Evolutionary conservation across 2,329 filamentous ascomycete species (phyloP).

Genomic region (Trichoderma aggressivum): DNA sequence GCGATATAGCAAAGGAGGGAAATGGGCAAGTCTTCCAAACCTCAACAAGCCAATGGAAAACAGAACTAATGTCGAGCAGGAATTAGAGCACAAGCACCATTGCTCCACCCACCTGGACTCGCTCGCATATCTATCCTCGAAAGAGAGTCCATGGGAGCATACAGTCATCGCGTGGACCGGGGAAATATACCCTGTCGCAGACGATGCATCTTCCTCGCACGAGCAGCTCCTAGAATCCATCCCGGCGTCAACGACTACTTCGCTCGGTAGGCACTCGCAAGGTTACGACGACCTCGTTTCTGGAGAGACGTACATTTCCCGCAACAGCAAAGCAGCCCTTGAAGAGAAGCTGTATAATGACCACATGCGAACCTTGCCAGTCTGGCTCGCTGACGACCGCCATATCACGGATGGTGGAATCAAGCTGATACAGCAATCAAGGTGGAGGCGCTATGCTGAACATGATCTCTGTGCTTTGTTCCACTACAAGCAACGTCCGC

Average conservation of each 20-base stretch:
- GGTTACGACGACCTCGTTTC: not conserved
- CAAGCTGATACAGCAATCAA: conserved; percentile 71
- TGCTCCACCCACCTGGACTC: conserved; percentile 90
- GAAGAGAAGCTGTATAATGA: conserved; percentile 69
- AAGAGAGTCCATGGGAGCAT: conserved; percentile 77
- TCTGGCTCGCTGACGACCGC: conserved; percentile 82
- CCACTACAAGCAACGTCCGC: conserved; percentile 91
- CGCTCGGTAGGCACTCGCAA: not conserved
- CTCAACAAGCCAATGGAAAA: not conserved
- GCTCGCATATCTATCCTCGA: conserved; percentile 77
- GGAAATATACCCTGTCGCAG: conserved; percentile 60
- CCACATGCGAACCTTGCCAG: conserved; percentile 74
- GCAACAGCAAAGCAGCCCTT: conserved; percentile 61
- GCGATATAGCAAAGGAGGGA: conserved; percentile 52
- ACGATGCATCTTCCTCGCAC: not conserved
- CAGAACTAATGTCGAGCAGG: not conserved
- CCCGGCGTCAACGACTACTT: conserved; percentile 2
- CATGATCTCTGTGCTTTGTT: conserved; percentile 88
- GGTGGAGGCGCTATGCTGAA: conserved; percentile 88
- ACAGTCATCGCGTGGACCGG: conserved; percentile 89
- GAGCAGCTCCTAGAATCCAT: not conserved
- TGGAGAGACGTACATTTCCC: conserved; percentile 41
- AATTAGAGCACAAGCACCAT: conserved; percentile 57
- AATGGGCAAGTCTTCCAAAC: conserved; percentile 52
- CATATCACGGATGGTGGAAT: conserved; percentile 53